Base-by-base conservation (phyloP, 129 eudicot species). In the Artemisia tridentata region DNA sequence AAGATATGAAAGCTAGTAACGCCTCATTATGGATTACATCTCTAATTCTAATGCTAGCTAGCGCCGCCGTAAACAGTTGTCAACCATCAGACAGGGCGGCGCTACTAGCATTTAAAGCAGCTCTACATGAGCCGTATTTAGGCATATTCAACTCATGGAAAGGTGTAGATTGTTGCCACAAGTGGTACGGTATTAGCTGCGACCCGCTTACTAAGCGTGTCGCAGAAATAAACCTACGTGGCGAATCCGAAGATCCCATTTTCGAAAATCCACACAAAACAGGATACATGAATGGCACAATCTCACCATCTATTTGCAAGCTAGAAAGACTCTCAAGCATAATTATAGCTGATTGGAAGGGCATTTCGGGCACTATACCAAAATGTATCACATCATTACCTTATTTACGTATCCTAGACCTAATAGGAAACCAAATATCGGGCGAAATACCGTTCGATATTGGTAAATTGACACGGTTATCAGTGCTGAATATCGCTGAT, bases 101-200 rank as follows among this genome's bases (percentile, higher is more conserved):
- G 46, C 72, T 93, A 58, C 74, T 93, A 13, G 82, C 84, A 46
- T 63, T 88, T 75, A 84, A 80, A 74, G 80, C 91, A n/a, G 84
- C 89, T 65, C 73, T 88, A 2, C 72, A 77, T 73, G 99, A 90
- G 80, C 87, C 96, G 0, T 71, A 85, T 48, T 74, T 93, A 63
- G 91, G 92, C 55, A 87, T 93, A 4, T 90, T 93, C 78, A 77
- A 85, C 45, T 75, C 99, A 0, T 93, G 99, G 99, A 90, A 72
- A 18, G 99, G 99, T 52, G 18, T 2, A 52, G 88, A 93, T 63
- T 93, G 99, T 61, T 93, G 99, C 59, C 71, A 76, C 38, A 76
- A 81, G 27, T 93, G 99, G 99, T 86, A 93, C 88, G 99, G 99
- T 2, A 63, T 93, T 7, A 84, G 88, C 41, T 93, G 99, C 55